Base-by-base conservation (phyloP, 2,329 filamentous ascomycete genomes). In the Epicoccum sorghinum region DNA sequence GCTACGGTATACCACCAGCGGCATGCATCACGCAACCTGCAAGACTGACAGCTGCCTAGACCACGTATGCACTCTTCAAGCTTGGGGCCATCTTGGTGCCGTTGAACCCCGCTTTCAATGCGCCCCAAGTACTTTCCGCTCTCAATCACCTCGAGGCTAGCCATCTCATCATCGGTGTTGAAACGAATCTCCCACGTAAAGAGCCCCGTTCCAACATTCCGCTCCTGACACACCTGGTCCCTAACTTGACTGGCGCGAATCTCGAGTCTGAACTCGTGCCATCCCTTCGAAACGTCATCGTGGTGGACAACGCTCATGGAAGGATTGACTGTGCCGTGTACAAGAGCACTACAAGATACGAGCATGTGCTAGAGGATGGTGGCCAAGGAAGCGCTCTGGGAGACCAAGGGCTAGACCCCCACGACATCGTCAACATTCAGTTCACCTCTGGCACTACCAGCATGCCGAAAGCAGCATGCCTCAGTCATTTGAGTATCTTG, bases 361-460 rank as follows among this genome's bases (percentile, higher is more conserved):
- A 76, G 47, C 58, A 73, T 41, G 68, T 83, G 33, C 62, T 80
- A 14, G 77, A 80, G 24, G 73, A 82, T 55, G 75, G 78, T 4
- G 71, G 70, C n/a, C 67, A 75, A 50, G 68, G 67, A 42, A 57
- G 52, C 42, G 55, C 73, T 57, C 51, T 89, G 76, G 65, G 75
- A 67, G 57, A 79, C 75, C 71, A 79, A 23, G 77, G 78, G 0
- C 79, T 88, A 1, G 62, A 79, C 13, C 80, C 86, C 0, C 73
- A 84, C 57, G 93, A 98, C 45, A 86, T 89, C 2, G 88, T 96
- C 62, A 98, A 97, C 71, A 96, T 98, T 60, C 93, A 98, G 74
- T 98, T 98, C 78, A 99, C 95, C 0, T 93, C 89, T 0, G 95
- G 93, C n/a, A 98, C 95, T 0, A 98, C 95, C 0, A 90, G 90